phyloP scores from a whole-genome alignment of 805 yeast genomes.

The Saccharomycopsis selenospora region DNA sequence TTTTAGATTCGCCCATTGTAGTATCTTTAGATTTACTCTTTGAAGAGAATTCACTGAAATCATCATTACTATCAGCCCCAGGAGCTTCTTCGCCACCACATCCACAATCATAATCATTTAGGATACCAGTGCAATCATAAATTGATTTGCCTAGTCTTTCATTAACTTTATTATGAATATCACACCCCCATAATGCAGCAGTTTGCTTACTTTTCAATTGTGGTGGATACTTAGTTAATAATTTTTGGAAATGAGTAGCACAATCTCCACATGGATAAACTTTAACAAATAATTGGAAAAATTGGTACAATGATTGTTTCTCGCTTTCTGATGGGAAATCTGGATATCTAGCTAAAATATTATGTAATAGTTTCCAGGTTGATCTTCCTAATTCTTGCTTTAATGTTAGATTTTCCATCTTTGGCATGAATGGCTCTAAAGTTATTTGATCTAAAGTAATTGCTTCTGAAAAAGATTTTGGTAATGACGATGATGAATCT shows the following conservation, averaged over 20 bases:
- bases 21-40: conserved; percentile 23
- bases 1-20: no score
- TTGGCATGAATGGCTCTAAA: conserved; percentile 70
- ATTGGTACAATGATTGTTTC: conserved; percentile 52
- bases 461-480: not conserved
- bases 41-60: conserved; percentile 30
- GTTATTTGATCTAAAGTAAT: not conserved
- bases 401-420: conserved; percentile 80
- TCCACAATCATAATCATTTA: conserved; percentile 94
- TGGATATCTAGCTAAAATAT: conserved; percentile 87
- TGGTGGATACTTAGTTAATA: conserved; percentile 72
- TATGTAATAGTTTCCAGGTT: conserved; percentile 87
- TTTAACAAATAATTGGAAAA: conserved; percentile 71
- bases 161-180: conserved; percentile 82
- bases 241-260: conserved; percentile 77
- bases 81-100: conserved; percentile 60
- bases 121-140: conserved; percentile 78
- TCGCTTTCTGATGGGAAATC: conserved; percentile 66
- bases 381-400: conserved; percentile 75
- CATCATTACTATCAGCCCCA: conserved; percentile 33
- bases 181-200: conserved; percentile 96
- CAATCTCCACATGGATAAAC: conserved; percentile 98
- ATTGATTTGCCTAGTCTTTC: conserved; percentile 55
- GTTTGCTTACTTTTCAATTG: conserved; percentile 67
- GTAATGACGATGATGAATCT: not conserved